Base-by-base conservation (phyloP, 495 filamentous ascomycete genomes). In the Aspergillus carlsbadensis region DNA sequence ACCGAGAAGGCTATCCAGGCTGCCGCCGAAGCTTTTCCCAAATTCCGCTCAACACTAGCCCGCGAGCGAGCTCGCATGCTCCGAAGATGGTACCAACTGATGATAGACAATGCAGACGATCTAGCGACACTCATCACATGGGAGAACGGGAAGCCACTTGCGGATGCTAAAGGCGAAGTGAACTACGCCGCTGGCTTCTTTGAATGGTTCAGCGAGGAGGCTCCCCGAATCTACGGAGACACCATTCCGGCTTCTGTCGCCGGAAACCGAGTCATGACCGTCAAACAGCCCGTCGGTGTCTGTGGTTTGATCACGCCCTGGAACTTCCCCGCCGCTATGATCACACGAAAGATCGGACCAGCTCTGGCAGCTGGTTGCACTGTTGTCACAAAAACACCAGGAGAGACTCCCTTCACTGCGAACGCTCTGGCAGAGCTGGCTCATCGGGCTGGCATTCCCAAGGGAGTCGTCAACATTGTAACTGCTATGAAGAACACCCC, bases 321-420 rank as follows among this genome's bases (percentile, higher is more conserved):
- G 92, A 96, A 96, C 74, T 96, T 95, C 72, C 92, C 92, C 2
- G 87, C 88, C 7, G 92, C 92, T 6, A 96, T 96, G 92, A 87
- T 95, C 61, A 93, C 92, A 3, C 76, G 92, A 22, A 96, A 96
- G 72, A 84, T 92, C 54, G 92, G 84, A 1, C 89, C 92, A 3
- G 92, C 92, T 21, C 75, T 96, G 52, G 92, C 87, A 33, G 87
- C 87, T 5, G 87, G 87, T 6, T 96, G 92, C 68, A 92, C 92
- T 1, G 86, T 92, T 0, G 91, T 96, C 0, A 83, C 82, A 39
- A 96, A 96, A 74, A 81, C 90, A 5, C 89, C 91, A 1, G 84
- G 85, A 11, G 91, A 96, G 78, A 96, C 92, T 0, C 92, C 92
- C 0, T 88, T 91, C 66, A 92, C 89, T 8, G 80, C 89, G 0